Percentiles rank a stretch among this genome's conserved stretches.
phyloP scores from a whole-genome alignment of 2,329 filamentous ascomycete genomes.

The Claviceps maximensis region DNA sequence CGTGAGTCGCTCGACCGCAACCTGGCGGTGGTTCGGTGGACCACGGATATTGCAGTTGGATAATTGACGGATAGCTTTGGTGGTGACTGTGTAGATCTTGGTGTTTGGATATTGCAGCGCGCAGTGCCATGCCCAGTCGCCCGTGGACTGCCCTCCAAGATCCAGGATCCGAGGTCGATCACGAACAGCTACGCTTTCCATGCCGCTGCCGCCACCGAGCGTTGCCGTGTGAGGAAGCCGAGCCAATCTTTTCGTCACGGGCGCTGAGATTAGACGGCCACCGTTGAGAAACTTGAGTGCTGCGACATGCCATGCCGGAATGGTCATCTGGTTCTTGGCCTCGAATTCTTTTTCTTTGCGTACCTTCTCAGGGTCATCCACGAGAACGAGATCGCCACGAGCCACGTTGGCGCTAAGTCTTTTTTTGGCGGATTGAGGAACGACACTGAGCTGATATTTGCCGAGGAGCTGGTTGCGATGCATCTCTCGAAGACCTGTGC shows the following conservation, averaged over 20 bases:
- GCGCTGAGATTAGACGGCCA: slow-evolving; percentile 50
- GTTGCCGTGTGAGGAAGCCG: slow-evolving; percentile 37
- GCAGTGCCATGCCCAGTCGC: slow-evolving; percentile 94
- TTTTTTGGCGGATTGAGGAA: slow-evolving; percentile 56
- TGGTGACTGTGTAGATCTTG: slow-evolving; percentile 79
- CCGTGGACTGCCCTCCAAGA: slow-evolving; percentile 69
- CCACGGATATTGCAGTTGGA: slow-evolving; percentile 67
- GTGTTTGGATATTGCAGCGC: slow-evolving; percentile 74
- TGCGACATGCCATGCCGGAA: slow-evolving; percentile 48
- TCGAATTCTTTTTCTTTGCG: slow-evolving; percentile 67
- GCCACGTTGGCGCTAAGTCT: slow-evolving; percentile 60
- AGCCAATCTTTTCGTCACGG: slow-evolving; percentile 48
- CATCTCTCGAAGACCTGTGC: slow-evolving; percentile 56
- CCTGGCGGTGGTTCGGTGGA: slow-evolving; percentile 74
- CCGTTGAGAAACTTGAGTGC: slow-evolving; percentile 49
- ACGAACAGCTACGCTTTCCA: slow-evolving; percentile 29
- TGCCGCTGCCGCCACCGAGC: no score
- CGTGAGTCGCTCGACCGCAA: slow-evolving; percentile 64
- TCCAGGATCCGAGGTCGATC: slow-evolving; percentile 63
- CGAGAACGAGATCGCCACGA: slow-evolving; percentile 52
- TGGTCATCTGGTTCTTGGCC: slow-evolving; percentile 58
- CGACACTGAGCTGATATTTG: slow-evolving; percentile 65
- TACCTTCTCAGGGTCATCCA: slow-evolving; percentile 49
- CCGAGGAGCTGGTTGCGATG: slow-evolving; percentile 75
- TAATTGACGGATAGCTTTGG: slow-evolving; percentile 54